Percentiles rank a stretch among this genome's conserved stretches.
phyloP scores from a whole-genome alignment of 139 green algal genomes.

The Chara braunii region DNA sequence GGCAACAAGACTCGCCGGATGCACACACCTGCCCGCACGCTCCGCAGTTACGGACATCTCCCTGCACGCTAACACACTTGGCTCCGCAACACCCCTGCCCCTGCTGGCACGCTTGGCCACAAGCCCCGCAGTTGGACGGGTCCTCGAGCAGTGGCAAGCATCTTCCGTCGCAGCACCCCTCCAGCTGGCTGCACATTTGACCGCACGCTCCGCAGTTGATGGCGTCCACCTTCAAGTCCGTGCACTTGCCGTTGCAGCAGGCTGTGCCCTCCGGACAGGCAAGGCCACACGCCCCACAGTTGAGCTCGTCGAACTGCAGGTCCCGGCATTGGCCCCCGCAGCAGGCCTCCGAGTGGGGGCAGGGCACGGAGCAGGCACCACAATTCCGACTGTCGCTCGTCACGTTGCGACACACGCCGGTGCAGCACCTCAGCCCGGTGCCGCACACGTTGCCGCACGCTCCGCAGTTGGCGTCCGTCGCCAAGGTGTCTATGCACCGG shows the following conservation, averaged over 20 bases:
- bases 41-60: no score
- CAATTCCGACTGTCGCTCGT: not conserved
- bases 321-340: not conserved
- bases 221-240: no score
- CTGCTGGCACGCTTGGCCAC: no score
- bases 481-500: not conserved
- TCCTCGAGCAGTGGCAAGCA: no score
- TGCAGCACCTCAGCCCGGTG: not conserved
- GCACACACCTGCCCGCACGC: no score
- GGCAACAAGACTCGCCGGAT: no score
- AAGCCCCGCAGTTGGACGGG: no score
- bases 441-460: not conserved
- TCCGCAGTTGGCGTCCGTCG: not conserved
- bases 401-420: not conserved
- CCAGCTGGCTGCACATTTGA: no score
- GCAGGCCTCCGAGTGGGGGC: not conserved
- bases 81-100: no score
- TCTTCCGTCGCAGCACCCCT: no score
- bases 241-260: not conserved
- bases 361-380: not conserved
- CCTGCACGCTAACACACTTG: no score
- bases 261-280: not conserved
- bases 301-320: not conserved
- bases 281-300: not conserved
- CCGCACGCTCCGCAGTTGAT: no score